Base-by-base conservation (phyloP, 345 rosid species). In the Salix dunnii region DNA sequence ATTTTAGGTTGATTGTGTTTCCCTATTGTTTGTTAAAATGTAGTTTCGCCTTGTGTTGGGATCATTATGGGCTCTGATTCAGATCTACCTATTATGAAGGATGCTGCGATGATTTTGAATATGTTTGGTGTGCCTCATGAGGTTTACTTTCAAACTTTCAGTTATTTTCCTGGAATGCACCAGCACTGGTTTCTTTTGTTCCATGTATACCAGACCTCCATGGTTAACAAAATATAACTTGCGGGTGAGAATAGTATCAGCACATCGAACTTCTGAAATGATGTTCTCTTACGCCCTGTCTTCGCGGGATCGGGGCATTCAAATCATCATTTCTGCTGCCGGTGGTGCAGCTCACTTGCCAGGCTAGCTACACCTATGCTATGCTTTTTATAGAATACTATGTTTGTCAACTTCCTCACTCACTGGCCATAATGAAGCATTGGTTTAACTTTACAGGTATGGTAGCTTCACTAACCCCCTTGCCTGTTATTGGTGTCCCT, bases 271-370 rank as follows among this genome's bases (percentile, higher is more conserved):
- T 30, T 97, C 99, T 30, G 94, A 92, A 77, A 63, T 88, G 83
- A 94, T 96, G 99, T 91, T 82, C 77, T 81, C 92, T 70, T 96
- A 96, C 83, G 99, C 98, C 31, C 83, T 77, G 14, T 86, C 95
- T 81, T 94, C 97, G 48, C 79, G 75, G 75, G 87, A 83, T 35
- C 84, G 89, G 78, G 98, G 99, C 18, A 65, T 90, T 79, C 94
- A 91, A 73, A 83, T 96, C 62, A 94, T 94, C 79, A 91, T 96
- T 67, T 97, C 98, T 53, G 99, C 98, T 71, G 99, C 99, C 79
- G 98, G 99, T 80, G 99, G 98, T 70, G 98, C 99, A 64, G 97
- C 97, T 62, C 99, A 96, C 86, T 87, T 96, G 73, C 98, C 98
- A 81, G 97, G 98, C 71, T 70, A 87, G 87, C 82, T 74, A 8